phyloP scores from a whole-genome alignment of 164 flowering plant species.

The Taxillus chinensis region DNA sequence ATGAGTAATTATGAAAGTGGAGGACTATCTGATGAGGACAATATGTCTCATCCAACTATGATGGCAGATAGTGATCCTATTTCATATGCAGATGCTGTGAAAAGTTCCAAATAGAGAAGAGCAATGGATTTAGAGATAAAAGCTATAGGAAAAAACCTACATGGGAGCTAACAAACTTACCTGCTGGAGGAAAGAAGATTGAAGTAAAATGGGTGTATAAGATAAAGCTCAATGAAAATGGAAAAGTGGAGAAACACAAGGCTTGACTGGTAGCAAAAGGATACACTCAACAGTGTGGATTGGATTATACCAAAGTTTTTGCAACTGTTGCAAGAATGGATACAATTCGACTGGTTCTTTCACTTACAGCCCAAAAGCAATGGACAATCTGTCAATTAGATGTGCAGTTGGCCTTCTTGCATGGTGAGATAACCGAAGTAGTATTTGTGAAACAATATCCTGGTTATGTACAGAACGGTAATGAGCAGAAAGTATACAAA shows the following conservation, averaged over 20 bases:
- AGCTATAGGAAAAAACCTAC: too few species aligned
- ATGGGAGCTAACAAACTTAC: not conserved
- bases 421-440: constrained; percentile 3
- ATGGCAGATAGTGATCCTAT: not conserved
- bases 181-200: not conserved
- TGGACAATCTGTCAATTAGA: not conserved
- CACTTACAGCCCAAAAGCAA: too few species aligned
- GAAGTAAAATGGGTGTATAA: not conserved
- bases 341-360: too few species aligned
- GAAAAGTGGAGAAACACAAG: not conserved
- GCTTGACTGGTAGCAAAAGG: too few species aligned
- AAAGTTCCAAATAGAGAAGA: not conserved
- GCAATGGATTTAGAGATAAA: not conserved
- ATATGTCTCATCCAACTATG: not conserved
- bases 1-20: too few species aligned
- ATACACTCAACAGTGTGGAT: too few species aligned
- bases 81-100: not conserved
- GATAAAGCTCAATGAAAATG: not conserved
- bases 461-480: not conserved
- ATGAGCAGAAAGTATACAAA: not conserved
- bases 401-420: constrained; percentile 1
- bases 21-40: not conserved
- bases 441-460: not conserved
- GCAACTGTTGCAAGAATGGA: too few species aligned
- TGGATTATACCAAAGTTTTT: too few species aligned